Evolutionary conservation across 2,329 filamentous ascomycete genomes (phyloP), one percentile per base, ranked within the genome.

Genomic region (Amylocarpus encephaloides): DNA sequence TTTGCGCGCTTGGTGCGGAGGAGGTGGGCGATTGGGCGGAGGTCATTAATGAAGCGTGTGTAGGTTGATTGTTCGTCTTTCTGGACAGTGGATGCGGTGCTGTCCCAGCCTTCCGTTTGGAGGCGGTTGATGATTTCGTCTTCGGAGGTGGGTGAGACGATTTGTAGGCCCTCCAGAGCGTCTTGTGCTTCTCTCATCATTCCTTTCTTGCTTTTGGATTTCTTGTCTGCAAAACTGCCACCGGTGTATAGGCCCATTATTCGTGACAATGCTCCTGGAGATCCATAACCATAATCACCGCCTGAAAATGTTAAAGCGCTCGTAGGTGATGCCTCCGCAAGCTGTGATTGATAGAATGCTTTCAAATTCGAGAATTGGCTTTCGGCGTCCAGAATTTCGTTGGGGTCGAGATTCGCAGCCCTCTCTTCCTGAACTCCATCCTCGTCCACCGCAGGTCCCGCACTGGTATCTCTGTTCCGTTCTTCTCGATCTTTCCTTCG

Each of bases 1-100:
- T 96, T 97, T 16, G 89, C 90, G 34, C 92, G 86, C 66, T 96
- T 96, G 0, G 92, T 95, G 50, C 89, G 85, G 12, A 98, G 80
- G 2, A 94, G 78, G 13, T 87, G 85, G 0, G 91, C 85, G 12
- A 91, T 78, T 0, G 93, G 93, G 26, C 88, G 84, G 5, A 97
- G 79, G 16, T 92, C 81, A 47, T 84, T 78, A 1, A 80, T 70
- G 64, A 93, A 91, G 72, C 69, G 64, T 65, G 70, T 59, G 66
- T 55, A 40, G 40, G 60, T 55, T 12, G 69, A 63, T 65, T 80
- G 69, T 69, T 66, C 75, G 67, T 63, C 81, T 63, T 75, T 67
- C 64, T 85, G 82, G 5, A 72, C 65, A 10, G 70, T 60, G 2
- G 74, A 78, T 2, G 76, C 70, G 1, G 87, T 86, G 33, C 75